phyloP scores from a whole-genome alignment of 140 eudicot genomes.

The Flaveria floridana region DNA sequence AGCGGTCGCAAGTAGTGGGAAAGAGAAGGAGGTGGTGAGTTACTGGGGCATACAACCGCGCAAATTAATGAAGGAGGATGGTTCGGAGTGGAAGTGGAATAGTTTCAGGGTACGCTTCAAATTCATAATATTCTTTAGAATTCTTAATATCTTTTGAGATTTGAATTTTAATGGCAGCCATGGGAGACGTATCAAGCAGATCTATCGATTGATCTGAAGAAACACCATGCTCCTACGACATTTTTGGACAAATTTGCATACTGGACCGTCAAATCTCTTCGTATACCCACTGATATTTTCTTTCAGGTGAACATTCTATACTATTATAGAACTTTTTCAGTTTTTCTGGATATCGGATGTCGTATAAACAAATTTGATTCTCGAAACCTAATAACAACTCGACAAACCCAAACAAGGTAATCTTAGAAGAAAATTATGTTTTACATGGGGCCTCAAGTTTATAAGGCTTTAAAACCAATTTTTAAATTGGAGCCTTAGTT shows the following conservation, averaged over 20 bases:
- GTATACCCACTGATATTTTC: constrained; percentile 79
- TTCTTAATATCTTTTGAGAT: constrained; percentile 11
- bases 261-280: constrained; percentile 78
- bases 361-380: too few species aligned
- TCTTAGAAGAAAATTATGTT: too few species aligned
- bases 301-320: constrained; percentile 70
- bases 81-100: constrained; percentile 79
- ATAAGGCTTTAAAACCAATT: too few species aligned
- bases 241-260: constrained; percentile 77
- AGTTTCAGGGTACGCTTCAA: constrained; percentile 67
- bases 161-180: constrained; percentile 53
- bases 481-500: too few species aligned
- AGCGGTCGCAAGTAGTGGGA: constrained; percentile 24
- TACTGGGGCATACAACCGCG: constrained; percentile 79
- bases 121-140: not conserved
- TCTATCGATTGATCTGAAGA: constrained; percentile 66
- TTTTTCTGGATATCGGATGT: too few species aligned
- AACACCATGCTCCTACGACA: constrained; percentile 76
- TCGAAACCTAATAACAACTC: too few species aligned
- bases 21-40: constrained; percentile 50
- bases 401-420: not conserved
- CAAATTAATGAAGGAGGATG: constrained; percentile 65
- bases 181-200: constrained; percentile 95
- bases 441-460: too few species aligned
- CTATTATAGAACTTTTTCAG: too few species aligned